Evolutionary conservation across 2,329 filamentous ascomycete genomes (phyloP), one percentile per base, ranked within the genome.

Genomic region (Fusarium cicatricum): DNA sequence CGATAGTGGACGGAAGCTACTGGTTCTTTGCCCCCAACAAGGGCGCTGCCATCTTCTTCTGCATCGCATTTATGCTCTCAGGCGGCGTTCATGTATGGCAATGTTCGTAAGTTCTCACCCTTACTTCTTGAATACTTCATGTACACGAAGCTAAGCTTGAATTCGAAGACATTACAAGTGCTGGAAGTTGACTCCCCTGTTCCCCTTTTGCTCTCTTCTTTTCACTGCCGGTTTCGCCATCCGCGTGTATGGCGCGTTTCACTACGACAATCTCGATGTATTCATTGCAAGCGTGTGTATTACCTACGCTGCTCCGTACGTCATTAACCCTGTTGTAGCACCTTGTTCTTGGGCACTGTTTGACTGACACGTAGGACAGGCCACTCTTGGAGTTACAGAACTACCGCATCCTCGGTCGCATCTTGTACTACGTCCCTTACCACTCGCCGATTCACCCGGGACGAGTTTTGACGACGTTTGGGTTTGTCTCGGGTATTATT

Each of bases 381-480:
- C 85, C 85, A 0, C 75, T 87, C 3, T 80, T 87, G 34, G 84
- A 85, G 46, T 77, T 85, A 3, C 79, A 83, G 50, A 86, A 88
- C 66, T 88, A 88, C 70, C 80, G 85, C 62, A 79, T 87, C 50
- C 80, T 89, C 19, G 82, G 82, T 2, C 80, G 85, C 4, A 76
- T 86, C 11, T 76, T 89, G 16, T 83, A 83, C 69, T 83, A 71
- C 42, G 77, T 85, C 3, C 85, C 85, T 0, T 84, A 86, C 66
- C 77, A 83, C 52, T 78, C 85, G 0, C 85, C 84, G 0, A 70
- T 83, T 28, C 73, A 79, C 33, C 79, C 80, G 0, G 73, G 75
- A 17, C 71, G 75, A 21, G 77, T 82, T 14, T 64, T 82, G 14
- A 75, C 75, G 5, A 79, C 75, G 2, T 83, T 83, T 56, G 77